Percentiles rank a stretch among this genome's conserved stretches.
phyloP scores from a whole-genome alignment of 2,329 filamentous ascomycete species.

The Cadophora sp. region DNA sequence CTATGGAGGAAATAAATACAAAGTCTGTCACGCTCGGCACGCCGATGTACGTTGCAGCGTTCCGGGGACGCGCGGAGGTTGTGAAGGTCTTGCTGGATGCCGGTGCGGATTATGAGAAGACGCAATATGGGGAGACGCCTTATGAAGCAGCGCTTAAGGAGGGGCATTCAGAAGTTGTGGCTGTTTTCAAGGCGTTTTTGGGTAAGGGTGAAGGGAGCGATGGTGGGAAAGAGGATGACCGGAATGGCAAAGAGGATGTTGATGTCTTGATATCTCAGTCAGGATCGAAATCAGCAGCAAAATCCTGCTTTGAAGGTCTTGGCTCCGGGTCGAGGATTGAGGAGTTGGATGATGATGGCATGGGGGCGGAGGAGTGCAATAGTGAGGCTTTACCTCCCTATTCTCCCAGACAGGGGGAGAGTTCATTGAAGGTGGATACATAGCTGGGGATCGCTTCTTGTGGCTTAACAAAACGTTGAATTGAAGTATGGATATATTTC shows the following conservation, averaged over 20 bases:
- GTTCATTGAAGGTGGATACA: neutral
- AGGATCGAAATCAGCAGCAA: neutral
- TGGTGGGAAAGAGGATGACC: neutral
- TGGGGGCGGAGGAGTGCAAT: neutral
- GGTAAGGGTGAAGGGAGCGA: neutral
- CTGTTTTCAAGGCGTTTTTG: slow-evolving; percentile 7
- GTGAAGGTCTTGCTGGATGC: slow-evolving; percentile 65
- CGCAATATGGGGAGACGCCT: slow-evolving; percentile 13
- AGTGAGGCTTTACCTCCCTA: neutral
- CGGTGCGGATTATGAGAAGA: slow-evolving; percentile 62
- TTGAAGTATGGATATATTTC: neutral
- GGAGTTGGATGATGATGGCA: neutral
- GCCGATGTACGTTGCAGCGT: slow-evolving; percentile 15
- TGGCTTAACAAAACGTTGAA: no score
- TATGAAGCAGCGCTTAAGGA: slow-evolving; percentile 14
- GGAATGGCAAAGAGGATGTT: neutral
- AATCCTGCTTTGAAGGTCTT: neutral
- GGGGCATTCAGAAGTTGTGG: slow-evolving; percentile 15
- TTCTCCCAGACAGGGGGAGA: neutral
- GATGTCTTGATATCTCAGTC: neutral
- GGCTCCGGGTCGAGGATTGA: neutral
- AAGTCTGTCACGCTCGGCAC: slow-evolving; percentile 14
- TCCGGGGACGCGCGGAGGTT: slow-evolving; percentile 45
- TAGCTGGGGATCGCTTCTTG: no score
- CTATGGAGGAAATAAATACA: slow-evolving; percentile 12